Evolutionary conservation across 768 basidiomycete genomes (phyloP).

Genomic region (Leccinellum rugosiceps): DNA sequence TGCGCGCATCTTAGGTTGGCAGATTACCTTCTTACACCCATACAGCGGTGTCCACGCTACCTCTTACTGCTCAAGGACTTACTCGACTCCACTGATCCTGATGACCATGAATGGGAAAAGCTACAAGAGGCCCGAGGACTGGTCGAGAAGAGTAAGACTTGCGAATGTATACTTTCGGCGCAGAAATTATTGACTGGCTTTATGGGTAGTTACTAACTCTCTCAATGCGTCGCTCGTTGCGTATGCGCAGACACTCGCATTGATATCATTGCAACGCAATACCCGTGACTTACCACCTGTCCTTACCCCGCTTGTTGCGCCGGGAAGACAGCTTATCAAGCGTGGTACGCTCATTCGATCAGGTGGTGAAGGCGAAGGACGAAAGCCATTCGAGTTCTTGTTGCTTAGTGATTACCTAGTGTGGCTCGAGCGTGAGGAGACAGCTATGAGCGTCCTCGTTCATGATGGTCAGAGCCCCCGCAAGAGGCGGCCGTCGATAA

Average conservation of each 20-base stretch:
- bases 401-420: slow-evolving; percentile 81
- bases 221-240: slow-evolving; percentile 77
- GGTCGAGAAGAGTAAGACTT: slow-evolving; percentile 69
- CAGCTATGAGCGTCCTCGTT: slow-evolving; percentile 18
- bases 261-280: slow-evolving; percentile 76
- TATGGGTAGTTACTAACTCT: slow-evolving; percentile 60
- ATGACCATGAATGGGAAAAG: slow-evolving; percentile 64
- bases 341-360: slow-evolving; percentile 58
- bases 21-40: slow-evolving; percentile 84
- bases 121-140: slow-evolving; percentile 59
- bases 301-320: slow-evolving; percentile 72
- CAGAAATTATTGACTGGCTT: slow-evolving; percentile 9
- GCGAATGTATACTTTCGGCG: background rate
- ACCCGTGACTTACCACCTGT: slow-evolving; percentile 75
- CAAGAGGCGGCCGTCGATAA: slow-evolving; percentile 16
- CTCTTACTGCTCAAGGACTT: slow-evolving; percentile 81
- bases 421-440: slow-evolving; percentile 63
- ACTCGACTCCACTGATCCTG: slow-evolving; percentile 58
- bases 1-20: slow-evolving; percentile 75
- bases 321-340: slow-evolving; percentile 77
- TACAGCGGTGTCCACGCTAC: slow-evolving; percentile 87
- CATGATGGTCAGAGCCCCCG: slow-evolving; percentile 20
- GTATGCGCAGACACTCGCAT: slow-evolving; percentile 70
- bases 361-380: slow-evolving; percentile 42
- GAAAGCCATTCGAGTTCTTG: slow-evolving; percentile 61